Evolutionary conservation across 2,329 filamentous ascomycete genomes (phyloP).

Genomic region (Diaporthe sp.): DNA sequence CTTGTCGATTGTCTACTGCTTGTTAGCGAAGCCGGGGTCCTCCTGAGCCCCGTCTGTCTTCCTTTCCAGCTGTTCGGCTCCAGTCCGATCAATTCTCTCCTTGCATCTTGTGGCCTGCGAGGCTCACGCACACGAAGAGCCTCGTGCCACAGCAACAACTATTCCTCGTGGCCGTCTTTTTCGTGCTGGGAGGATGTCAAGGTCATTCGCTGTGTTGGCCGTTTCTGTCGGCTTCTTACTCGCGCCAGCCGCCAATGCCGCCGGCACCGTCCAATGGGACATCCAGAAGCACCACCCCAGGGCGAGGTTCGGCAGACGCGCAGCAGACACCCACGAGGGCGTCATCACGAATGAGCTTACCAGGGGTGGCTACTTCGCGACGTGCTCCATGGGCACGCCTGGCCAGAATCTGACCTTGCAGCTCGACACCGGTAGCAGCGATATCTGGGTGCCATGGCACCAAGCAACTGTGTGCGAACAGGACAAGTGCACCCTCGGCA

Average conservation of each 20-base stretch:
- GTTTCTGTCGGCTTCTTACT: constrained; percentile 43
- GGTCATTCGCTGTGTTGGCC: constrained; percentile 20
- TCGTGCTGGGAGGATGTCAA: constrained; percentile 10
- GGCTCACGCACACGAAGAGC: constrained; percentile 10
- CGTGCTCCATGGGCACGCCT: constrained; percentile 69
- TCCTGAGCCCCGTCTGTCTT: constrained; percentile 5
- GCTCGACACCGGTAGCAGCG: constrained; percentile 75
- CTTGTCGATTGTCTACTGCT: constrained; percentile 13
- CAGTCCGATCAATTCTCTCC: background rate
- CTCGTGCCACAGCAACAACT: background rate
- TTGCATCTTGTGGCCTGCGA: background rate
- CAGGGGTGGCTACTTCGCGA: constrained; percentile 68
- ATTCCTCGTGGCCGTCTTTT: background rate
- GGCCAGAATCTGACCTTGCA: constrained; percentile 68
- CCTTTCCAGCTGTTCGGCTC: background rate
- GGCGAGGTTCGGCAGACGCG: constrained; percentile 52
- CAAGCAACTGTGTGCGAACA: constrained; percentile 54
- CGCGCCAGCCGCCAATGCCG: constrained; percentile 41
- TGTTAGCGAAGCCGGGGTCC: constrained; percentile 4
- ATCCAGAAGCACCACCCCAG: constrained; percentile 53
- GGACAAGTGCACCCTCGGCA: constrained; percentile 57
- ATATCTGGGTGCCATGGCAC: constrained; percentile 69
- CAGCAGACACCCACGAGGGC: constrained; percentile 54
- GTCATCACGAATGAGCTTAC: constrained; percentile 58
- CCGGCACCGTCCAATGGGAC: constrained; percentile 61